These are phyloP conservation scores for Coccomyxa sp. DNA, from an alignment of 139 green algal genomes.

Conservation along the genomic window DNA sequence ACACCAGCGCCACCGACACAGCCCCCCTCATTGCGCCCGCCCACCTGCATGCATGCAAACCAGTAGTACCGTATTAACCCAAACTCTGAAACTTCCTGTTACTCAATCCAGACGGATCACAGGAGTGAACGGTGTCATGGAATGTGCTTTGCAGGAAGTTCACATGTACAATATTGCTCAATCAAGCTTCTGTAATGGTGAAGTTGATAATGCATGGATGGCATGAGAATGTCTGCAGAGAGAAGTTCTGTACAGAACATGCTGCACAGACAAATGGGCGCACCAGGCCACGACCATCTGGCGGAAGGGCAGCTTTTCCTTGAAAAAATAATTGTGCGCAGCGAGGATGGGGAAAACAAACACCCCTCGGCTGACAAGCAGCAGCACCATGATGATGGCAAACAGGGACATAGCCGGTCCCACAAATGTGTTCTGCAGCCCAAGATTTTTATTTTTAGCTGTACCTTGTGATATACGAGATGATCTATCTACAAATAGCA, in stretches of 20 bases:
- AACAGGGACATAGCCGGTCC: conserved; percentile 46
- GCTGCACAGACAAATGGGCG: conserved; percentile 2
- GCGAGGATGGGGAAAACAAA: conserved; percentile 49
- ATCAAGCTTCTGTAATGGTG: too few relatives aligned
- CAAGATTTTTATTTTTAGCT: background rate
- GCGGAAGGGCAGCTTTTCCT: conserved; percentile 31
- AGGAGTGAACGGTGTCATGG: too few relatives aligned
- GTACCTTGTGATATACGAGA: too few relatives aligned
- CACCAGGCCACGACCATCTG: conserved; percentile 71
- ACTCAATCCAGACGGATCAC: too few relatives aligned
- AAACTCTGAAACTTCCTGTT: too few relatives aligned
- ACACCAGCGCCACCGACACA: conserved; percentile 70
- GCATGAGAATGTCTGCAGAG: too few relatives aligned
- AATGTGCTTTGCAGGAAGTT: too few relatives aligned
- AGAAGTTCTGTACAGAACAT: background rate
- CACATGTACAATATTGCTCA: too few relatives aligned
- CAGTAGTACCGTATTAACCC: too few relatives aligned
- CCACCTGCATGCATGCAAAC: conserved; percentile 35
- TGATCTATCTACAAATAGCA: too few relatives aligned
- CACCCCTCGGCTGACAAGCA: conserved; percentile 34
- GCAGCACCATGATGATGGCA: conserved; percentile 42
- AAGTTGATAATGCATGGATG: too few relatives aligned
- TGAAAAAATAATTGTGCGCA: conserved; percentile 35
- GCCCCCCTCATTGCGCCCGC: conserved; percentile 61
- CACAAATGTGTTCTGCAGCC: conserved; percentile 28